Evolutionary conservation across 148 eudicot species (phyloP).

Genomic region (Drosera capensis): DNA sequence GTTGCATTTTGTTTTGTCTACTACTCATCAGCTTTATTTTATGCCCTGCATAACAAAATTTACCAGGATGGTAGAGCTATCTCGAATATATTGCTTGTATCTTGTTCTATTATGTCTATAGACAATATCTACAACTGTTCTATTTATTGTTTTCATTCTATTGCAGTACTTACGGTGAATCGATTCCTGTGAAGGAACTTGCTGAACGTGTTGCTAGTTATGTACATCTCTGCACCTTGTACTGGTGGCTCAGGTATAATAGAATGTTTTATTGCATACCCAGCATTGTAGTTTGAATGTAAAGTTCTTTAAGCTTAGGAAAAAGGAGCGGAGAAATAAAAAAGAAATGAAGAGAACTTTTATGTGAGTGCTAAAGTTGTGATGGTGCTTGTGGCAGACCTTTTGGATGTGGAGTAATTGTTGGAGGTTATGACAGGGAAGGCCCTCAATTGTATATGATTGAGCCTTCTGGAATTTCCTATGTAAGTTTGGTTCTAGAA

Average conservation of each 20-base stretch:
- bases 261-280: background rate
- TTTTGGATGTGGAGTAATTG: constrained; percentile 91
- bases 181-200: constrained; percentile 93
- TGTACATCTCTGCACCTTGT: constrained; percentile 90
- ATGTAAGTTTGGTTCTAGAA: constrained; percentile 57
- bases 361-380: background rate
- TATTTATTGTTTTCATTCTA: constrained; percentile 18
- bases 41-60: too few relatives aligned
- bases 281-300: background rate
- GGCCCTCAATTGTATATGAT: constrained; percentile 93
- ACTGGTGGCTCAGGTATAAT: constrained; percentile 98
- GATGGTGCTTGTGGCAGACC: constrained; percentile 39
- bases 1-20: too few relatives aligned
- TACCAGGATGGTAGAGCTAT: too few relatives aligned
- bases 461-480: constrained; percentile 96
- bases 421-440: constrained; percentile 97
- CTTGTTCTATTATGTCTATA: background rate
- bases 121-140: constrained; percentile 14
- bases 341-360: too few relatives aligned
- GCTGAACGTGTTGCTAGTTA: constrained; percentile 94
- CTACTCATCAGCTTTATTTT: too few relatives aligned
- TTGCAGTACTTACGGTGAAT: constrained; percentile 25
- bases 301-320: too few relatives aligned
- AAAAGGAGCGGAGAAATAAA: too few relatives aligned
- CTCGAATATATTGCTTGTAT: background rate